Percentiles rank a stretch among this genome's conserved stretches.
Evolutionary conservation across 2,329 filamentous ascomycete species (phyloP).

Genomic region (Aspergillus udagawae): DNA sequence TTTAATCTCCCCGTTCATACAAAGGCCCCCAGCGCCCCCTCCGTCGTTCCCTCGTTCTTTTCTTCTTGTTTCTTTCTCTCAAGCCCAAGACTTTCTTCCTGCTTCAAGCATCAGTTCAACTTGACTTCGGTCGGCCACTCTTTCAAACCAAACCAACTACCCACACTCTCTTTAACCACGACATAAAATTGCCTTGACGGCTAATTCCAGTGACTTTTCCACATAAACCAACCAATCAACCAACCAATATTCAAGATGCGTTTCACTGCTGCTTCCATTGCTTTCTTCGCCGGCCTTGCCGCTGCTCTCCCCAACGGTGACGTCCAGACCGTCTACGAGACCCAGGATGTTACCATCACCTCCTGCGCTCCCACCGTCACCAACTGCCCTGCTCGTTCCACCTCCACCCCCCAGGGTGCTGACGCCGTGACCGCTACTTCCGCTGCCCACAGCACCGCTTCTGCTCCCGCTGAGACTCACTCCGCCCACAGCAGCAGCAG

Average conservation of each 20-base stretch:
- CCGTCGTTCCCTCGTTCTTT: conserved; percentile 14
- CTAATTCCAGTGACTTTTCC: conserved; percentile 15
- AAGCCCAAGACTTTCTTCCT: conserved; percentile 30
- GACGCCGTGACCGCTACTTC: conserved; percentile 12
- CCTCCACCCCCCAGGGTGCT: conserved; percentile 22
- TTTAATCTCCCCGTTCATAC: conserved; percentile 39
- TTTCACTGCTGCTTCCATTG: conserved; percentile 40
- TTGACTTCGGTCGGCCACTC: conserved; percentile 45
- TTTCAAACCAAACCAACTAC: conserved; percentile 34
- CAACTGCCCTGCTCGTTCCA: conserved; percentile 49
- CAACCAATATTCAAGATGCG: conserved; percentile 38
- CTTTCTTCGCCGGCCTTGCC: conserved; percentile 40
- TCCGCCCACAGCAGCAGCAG: no score
- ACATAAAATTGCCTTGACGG: conserved; percentile 27
- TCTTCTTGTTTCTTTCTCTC: conserved; percentile 24
- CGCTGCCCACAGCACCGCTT: conserved; percentile 2
- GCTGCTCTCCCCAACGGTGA: conserved; percentile 33
- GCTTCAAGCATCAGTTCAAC: conserved; percentile 29
- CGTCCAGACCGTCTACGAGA: conserved; percentile 52
- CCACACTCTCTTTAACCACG: conserved; percentile 26
- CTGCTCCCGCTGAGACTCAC: no score
- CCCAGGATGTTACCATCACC: conserved; percentile 59
- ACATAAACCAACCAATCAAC: not conserved
- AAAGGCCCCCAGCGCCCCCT: conserved; percentile 29
- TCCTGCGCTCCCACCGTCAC: conserved; percentile 58